Evolutionary conservation across 768 basidiomycete genomes (phyloP).

Genomic region (Boletus insuetus): DNA sequence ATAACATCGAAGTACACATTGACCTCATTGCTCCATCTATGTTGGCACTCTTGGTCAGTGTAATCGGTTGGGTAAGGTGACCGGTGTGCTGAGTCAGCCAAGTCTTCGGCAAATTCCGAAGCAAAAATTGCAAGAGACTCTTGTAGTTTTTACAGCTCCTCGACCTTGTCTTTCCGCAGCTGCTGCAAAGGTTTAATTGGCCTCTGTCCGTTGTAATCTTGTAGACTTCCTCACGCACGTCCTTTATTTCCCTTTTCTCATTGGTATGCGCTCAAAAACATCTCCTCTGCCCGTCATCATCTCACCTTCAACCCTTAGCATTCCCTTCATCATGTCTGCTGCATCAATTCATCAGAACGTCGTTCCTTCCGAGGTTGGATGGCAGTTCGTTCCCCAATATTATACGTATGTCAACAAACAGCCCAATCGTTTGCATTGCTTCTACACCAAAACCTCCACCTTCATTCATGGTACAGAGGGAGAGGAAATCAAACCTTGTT

Average conservation of each 20-base stretch:
- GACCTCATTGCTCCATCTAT: no score
- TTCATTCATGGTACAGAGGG: constrained; percentile 98
- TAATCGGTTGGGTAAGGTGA: no score
- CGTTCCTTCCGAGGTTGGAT: constrained; percentile 93
- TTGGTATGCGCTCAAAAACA: constrained; percentile 16
- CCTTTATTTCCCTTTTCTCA: constrained; percentile 33
- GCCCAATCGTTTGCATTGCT: constrained; percentile 94
- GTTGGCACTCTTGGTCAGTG: no score
- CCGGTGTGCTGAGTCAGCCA: constrained; percentile 28
- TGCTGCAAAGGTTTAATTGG: constrained; percentile 25
- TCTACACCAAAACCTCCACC: constrained; percentile 97
- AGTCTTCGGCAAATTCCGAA: constrained; percentile 27
- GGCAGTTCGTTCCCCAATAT: constrained; percentile 99
- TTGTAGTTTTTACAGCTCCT: constrained; percentile 15
- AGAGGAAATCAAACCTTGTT: constrained; percentile 86
- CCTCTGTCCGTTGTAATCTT: constrained; percentile 35
- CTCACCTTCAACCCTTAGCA: constrained; percentile 18
- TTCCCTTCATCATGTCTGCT: constrained; percentile 39
- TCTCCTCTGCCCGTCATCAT: background rate
- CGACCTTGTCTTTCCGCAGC: constrained; percentile 26
- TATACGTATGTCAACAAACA: constrained; percentile 99
- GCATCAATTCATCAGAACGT: constrained; percentile 56
- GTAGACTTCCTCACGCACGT: constrained; percentile 39
- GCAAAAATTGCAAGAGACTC: constrained; percentile 24
- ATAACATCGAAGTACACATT: no score